A percentile compares a stretch with the other conserved stretches of the same genome.
Conservation (phyloP, 441 rosid species). For the Gossypium laxum region DNA sequence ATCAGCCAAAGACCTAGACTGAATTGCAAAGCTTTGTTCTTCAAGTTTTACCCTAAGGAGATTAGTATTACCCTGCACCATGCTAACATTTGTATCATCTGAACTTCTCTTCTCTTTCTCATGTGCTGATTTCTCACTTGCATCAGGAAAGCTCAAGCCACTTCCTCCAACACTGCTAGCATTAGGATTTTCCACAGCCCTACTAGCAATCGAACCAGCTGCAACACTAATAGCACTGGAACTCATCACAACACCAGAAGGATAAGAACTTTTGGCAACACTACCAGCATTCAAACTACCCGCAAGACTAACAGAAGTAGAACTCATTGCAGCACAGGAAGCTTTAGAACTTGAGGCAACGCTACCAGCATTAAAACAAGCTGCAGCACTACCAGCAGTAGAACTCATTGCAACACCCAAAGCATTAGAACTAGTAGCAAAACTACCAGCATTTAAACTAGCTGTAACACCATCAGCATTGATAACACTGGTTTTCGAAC, state of each 20-base stretch:
- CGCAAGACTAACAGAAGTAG: constrained; percentile 17
- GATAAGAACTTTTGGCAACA: neutral
- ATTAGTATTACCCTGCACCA: constrained; percentile 7
- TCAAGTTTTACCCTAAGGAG: constrained; percentile 28
- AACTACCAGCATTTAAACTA: neutral
- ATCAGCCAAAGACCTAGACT: constrained; percentile 26
- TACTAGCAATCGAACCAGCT: neutral
- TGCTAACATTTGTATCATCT: constrained; percentile 2
- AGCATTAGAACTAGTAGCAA: constrained; percentile 9
- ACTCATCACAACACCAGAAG: neutral
- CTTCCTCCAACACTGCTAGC: constrained; percentile 18
- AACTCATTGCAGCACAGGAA: neutral
- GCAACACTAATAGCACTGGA: neutral
- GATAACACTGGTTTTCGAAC: neutral
- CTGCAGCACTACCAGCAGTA: neutral
- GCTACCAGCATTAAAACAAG: neutral
- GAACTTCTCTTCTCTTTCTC: constrained; percentile 18
- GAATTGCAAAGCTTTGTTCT: constrained; percentile 21
- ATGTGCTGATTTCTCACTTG: constrained; percentile 12
- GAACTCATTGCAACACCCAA: neutral
- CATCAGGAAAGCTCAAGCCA: constrained; percentile 24
- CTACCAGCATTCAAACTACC: neutral
- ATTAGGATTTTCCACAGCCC: constrained; percentile 16
- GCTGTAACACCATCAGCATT: neutral
- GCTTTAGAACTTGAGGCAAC: constrained; percentile 14